Conservation (phyloP, 2,329 filamentous ascomycete genomes). For the Pseudogymnoascus sp. region DNA sequence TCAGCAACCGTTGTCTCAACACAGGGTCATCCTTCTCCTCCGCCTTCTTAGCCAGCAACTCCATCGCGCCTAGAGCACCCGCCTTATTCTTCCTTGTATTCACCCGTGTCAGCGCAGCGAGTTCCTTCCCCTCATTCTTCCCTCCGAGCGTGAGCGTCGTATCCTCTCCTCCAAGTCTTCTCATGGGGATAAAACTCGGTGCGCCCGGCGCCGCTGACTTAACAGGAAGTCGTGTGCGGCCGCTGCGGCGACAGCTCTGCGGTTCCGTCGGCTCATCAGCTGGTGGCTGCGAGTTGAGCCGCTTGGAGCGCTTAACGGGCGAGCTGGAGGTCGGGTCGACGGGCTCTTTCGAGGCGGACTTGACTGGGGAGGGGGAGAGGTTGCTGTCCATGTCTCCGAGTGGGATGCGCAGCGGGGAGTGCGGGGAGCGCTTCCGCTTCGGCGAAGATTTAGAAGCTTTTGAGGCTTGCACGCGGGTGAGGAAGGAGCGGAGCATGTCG, state of each 20-base stretch:
- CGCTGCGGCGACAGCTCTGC: constrained; percentile 21
- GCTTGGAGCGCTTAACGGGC: not conserved
- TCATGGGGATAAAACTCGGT: constrained; percentile 26
- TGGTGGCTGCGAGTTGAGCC: not conserved
- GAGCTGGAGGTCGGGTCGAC: not conserved
- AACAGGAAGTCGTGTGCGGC: constrained; percentile 23
- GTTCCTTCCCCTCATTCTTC: constrained; percentile 6
- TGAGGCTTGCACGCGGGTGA: constrained; percentile 28
- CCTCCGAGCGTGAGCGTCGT: constrained; percentile 19
- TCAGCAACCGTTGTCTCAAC: constrained; percentile 27
- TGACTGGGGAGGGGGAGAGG: constrained; percentile 18
- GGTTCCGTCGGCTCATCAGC: not conserved
- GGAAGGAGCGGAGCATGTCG: constrained; percentile 29
- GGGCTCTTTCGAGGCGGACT: constrained; percentile 3
- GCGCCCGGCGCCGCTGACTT: constrained; percentile 19
- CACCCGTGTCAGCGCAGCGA: constrained; percentile 33
- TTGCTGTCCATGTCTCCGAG: constrained; percentile 17
- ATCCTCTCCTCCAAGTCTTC: constrained; percentile 25
- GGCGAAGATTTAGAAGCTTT: constrained; percentile 25
- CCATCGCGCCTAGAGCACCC: constrained; percentile 27
- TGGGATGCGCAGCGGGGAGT: constrained; percentile 25
- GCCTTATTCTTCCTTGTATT: constrained; percentile 40
- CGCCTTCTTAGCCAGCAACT: constrained; percentile 25
- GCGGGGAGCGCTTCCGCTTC: constrained; percentile 21
- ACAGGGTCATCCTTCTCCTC: constrained; percentile 33